Evolutionary conservation across 345 rosid species (phyloP), one percentile per base, ranked within the genome.

Genomic region (Salix caprea): DNA sequence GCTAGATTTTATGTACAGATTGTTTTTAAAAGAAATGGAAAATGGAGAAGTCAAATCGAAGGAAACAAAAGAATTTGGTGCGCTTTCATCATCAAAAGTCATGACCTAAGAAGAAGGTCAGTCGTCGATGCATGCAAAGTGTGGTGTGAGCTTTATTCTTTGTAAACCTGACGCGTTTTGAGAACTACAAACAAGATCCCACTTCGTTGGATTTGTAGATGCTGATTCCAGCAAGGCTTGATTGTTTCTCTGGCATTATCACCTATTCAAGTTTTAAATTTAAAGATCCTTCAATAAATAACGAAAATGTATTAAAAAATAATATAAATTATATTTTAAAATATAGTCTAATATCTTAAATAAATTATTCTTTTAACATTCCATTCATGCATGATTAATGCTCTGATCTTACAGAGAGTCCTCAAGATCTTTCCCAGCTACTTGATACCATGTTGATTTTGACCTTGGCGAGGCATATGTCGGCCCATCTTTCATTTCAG

Each of bases 61-160:
- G 13, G 65, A 72, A 73, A 85, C 76, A 82, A 82, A 78, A 19
- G 68, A 71, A 76, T 84, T 82, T 28, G 86, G 83, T 82, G 76
- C 16, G 71, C 48, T 76, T 84, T 83, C 88, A 28, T 69, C 32
- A 74, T 86, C 86, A 72, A 79, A 77, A 26, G 67, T 9, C 28
- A 42, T 3, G 70, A 46, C 48, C 32, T 28, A 2, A 28, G 24
- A 69, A 60, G 67, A 77, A 37, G 24, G 39, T 21, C 60, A 34
- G 56, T 18, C 2, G n/a, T 42, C 7, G 10, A 39, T 21, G 30
- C 72, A 60, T 54, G 78, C 69, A 65, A 24, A 50, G 10, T 4
- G 28, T 70, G 66, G 10, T 71, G 24, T n/a, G 74, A 74, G 69
- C 40, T 65, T 70, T 73, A 73, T 76, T 76, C 34, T 40, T 44